Evolutionary conservation across 228 moss, liverwort and hornwort species (phyloP), one percentile per base, ranked within the genome.

Genomic region (Sphagnum fallax): DNA sequence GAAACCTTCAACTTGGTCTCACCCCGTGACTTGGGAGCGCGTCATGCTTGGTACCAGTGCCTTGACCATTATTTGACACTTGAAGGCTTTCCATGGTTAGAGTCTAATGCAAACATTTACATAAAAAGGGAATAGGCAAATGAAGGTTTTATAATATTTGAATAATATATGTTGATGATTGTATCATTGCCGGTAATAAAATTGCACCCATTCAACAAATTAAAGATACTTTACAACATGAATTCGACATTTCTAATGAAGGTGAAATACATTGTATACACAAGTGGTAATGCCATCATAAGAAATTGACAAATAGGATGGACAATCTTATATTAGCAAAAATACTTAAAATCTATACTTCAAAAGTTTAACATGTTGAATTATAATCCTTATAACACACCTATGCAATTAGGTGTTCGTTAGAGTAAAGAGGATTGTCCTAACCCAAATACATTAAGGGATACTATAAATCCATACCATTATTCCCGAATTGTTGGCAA

Each of bases 81-180:
- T 51, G 15, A 67, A n/a, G 67, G 67, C 51, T 74, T 51, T 53
- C 5, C 13, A 16, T 49, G 61, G 50, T 49, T 52, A 47, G 32
- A 67, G 60, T 59, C 5, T 12, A 47, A 74, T 52, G 65, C 16
- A 4, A 75, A 57, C 15, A 49, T 70, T 1, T 70, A 65, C 48
- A 55, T 63, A 5, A 64, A 48, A 13, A 15, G 16, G 9, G n/a
- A 49, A 50, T 2, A 4, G 5, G 52, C 16, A 16, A 16, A 64
- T 50, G 52, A 6, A 2, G 5, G 62, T 62, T 75, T 49, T 69
- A 57, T 47, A 1, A 63, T 75, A 3, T 10, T 69, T 32, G 32
- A 4, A 64, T 16, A 4, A 2, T 75, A 48, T 75, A 75, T 69
- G 53, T 69, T 64, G 53, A 69, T 55, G 69, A 69, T 4, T 64